Percentiles rank a stretch among this genome's conserved stretches.
These are phyloP conservation scores for Suhomyces sp. DNA, from an alignment of 805 yeast species.

Conservation along the genomic window DNA sequence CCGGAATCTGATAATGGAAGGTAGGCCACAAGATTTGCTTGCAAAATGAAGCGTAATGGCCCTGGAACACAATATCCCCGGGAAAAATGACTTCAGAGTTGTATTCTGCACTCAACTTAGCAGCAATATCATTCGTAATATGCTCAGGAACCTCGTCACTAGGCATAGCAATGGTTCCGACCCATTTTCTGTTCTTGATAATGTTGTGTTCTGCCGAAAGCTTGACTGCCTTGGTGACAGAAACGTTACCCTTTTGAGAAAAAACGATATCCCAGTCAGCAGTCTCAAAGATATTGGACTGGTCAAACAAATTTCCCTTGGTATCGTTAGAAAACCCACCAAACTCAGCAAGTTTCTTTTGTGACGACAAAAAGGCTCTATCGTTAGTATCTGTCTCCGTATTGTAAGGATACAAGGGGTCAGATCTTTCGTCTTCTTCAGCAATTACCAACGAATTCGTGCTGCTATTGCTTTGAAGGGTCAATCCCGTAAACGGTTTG, in stretches of 20 bases:
- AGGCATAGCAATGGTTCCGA: conserved; percentile 92
- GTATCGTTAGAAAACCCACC: conserved; percentile 72
- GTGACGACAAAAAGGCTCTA: conserved; percentile 3
- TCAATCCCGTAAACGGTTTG: conserved; percentile 16
- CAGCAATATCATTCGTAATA: conserved; percentile 53
- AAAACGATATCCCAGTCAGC: conserved; percentile 75
- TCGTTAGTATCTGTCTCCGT: conserved; percentile 7
- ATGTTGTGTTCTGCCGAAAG: conserved; percentile 44
- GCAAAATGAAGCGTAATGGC: conserved; percentile 88
- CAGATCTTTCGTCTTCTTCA: conserved; percentile 25
- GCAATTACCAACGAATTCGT: conserved; percentile 28
- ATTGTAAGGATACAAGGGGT: neutral
- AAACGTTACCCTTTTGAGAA: conserved; percentile 80
- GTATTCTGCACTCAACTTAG: conserved; percentile 45
- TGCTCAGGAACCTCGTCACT: conserved; percentile 70
- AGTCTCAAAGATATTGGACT: conserved; percentile 47
- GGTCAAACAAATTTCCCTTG: conserved; percentile 35
- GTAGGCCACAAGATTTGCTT: conserved; percentile 97
- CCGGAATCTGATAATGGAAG: conserved; percentile 89
- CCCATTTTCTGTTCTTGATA: conserved; percentile 55
- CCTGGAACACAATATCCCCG: conserved; percentile 77
- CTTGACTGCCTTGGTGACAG: conserved; percentile 78
- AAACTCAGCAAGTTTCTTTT: conserved; percentile 51
- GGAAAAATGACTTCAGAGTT: conserved; percentile 66
- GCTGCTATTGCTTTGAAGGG: conserved; percentile 24